These are phyloP conservation scores for Elsinoe fawcettii DNA, from an alignment of 2,329 filamentous ascomycete species.

Conservation along the genomic window DNA sequence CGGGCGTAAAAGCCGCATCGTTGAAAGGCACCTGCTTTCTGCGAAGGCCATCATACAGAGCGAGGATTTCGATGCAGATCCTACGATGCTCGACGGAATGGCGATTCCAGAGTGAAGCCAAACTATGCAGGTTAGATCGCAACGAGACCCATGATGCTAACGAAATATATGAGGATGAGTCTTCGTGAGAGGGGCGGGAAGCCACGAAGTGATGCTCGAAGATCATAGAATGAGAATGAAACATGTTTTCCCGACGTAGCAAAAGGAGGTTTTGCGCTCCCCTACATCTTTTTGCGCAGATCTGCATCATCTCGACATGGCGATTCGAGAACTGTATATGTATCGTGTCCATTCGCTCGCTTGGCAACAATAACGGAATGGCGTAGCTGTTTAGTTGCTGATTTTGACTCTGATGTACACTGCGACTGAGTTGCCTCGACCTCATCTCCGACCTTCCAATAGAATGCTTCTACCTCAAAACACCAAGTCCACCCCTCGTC, in stretches of 20 bases:
- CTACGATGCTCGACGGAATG: neutral
- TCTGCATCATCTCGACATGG: neutral
- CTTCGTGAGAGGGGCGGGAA: too few species aligned
- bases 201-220: too few species aligned
- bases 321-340: too few species aligned
- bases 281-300: neutral
- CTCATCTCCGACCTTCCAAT: neutral
- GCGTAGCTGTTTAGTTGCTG: neutral
- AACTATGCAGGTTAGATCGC: neutral
- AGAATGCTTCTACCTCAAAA: slow-evolving; percentile 35
- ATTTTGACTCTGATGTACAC: slow-evolving; percentile 5
- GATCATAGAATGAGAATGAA: neutral
- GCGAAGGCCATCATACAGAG: slow-evolving; percentile 3
- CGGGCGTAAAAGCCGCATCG: neutral
- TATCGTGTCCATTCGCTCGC: neutral
- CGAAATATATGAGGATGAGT: neutral
- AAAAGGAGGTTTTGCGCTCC: neutral
- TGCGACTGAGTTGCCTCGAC: neutral
- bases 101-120: neutral
- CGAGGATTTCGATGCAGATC: neutral
- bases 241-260: neutral
- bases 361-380: too few species aligned
- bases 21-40: neutral
- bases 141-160: neutral
- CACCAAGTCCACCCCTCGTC: slow-evolving; percentile 42